Evolutionary conservation across 495 filamentous ascomycete genomes (phyloP).

Genomic region (Neurospora sp.): DNA sequence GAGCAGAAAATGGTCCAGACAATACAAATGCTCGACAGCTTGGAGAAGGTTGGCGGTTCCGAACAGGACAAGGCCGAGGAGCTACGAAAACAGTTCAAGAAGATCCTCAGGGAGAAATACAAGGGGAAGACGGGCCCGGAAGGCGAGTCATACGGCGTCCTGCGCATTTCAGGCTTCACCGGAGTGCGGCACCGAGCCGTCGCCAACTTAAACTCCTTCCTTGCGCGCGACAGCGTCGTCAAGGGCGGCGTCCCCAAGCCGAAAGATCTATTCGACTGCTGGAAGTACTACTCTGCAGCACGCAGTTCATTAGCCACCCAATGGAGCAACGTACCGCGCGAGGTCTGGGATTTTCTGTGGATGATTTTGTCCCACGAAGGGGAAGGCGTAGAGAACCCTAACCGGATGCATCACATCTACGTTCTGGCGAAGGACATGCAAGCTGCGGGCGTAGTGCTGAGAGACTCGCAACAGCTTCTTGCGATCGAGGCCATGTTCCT

Average conservation of each 20-base stretch:
- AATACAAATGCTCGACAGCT: slow-evolving; percentile 24
- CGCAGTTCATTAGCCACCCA: slow-evolving; percentile 33
- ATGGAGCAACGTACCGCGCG: slow-evolving; percentile 35
- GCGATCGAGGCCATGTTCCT: slow-evolving; percentile 56
- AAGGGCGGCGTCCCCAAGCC: slow-evolving; percentile 18
- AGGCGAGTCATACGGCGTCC: slow-evolving; percentile 11
- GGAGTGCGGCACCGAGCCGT: slow-evolving; percentile 15
- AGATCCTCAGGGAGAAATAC: slow-evolving; percentile 27
- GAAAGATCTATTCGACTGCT: slow-evolving; percentile 26
- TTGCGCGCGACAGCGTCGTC: slow-evolving; percentile 20
- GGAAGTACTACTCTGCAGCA: slow-evolving; percentile 35
- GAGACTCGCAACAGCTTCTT: slow-evolving; percentile 47
- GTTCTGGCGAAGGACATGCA: slow-evolving; percentile 52
- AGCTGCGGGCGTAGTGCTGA: slow-evolving; percentile 41
- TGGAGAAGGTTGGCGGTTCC: slow-evolving; percentile 23
- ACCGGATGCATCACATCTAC: slow-evolving; percentile 51
- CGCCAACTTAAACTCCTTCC: slow-evolving; percentile 15
- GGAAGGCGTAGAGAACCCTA: slow-evolving; percentile 30
- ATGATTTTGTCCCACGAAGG: slow-evolving; percentile 27
- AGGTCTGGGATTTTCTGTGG: slow-evolving; percentile 49
- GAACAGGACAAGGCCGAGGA: slow-evolving; percentile 25
- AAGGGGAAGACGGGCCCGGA: slow-evolving; percentile 23
- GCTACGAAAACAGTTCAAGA: slow-evolving; percentile 21
- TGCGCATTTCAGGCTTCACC: slow-evolving; percentile 18
- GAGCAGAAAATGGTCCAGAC: slow-evolving; percentile 44